Base-by-base conservation (phyloP, 495 filamentous ascomycete species). In the Lasiosphaeris hirsuta region DNA sequence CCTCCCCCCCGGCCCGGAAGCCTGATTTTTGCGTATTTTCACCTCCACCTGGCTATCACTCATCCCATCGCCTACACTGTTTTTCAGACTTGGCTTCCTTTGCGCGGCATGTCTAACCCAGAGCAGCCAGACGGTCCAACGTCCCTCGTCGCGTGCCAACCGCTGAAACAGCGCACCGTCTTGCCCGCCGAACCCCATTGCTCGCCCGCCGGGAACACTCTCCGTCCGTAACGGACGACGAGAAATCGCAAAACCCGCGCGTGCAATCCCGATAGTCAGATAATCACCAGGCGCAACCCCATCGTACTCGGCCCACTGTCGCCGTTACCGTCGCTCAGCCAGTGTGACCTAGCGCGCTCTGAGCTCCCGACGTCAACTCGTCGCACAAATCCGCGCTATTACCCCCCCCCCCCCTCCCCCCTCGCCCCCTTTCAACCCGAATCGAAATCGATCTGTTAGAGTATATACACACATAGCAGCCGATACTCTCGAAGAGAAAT, bases 101-200 rank as follows among this genome's bases (percentile, higher is more conserved):
- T 35, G 58, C 58, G 58, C 62, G 62, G 62, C 50, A 64, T 64
- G 62, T 64, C 62, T 64, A 58, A 64, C 36, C 53, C 34, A 11
- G 30, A 47, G 49, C 58, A 58, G 19, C 54, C 58, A 58, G 47
- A 53, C 59, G 37, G 18, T 52, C 23, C 39, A 48, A 42, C 54
- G 36, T 57, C 52, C 52, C 58, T 46, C 34, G 33, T 49, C 54
- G 46, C 40, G 54, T 53, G 38, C 49, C 17, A 19, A 18, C 41
- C 52, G 48, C 59, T 42, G 41, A 57, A 51, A 51, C 39, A 51
- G 11, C n/a, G 14, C 52, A n/a, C 18, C 45, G 10, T 41, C 37
- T 54, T 46, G 33, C 15, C 54, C 44, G 48, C 48, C 53, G 38
- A 41, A 51, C 51, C 35, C 34, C 58, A n/a, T 44, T 48, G 3